Percentiles rank a stretch among this genome's conserved stretches.
These are phyloP conservation scores for Eucalyptus leucophloia DNA, from an alignment of 345 rosid species.

Conservation along the genomic window DNA sequence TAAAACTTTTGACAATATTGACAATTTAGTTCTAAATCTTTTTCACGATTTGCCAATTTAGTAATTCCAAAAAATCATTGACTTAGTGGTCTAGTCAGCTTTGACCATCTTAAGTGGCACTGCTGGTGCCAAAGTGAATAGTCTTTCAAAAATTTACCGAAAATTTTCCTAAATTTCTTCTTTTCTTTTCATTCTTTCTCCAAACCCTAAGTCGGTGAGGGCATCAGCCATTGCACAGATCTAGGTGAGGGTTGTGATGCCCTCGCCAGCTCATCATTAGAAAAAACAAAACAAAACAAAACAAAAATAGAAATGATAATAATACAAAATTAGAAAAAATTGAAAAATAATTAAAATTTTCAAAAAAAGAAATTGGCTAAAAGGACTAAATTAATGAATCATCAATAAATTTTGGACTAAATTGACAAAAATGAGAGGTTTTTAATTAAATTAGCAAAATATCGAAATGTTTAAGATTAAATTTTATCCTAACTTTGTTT, in stretches of 20 bases:
- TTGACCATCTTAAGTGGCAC: accelerated
- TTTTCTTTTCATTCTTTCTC: background rate
- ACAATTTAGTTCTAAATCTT: no score
- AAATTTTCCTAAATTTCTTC: background rate
- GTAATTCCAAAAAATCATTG: accelerated
- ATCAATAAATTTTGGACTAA: accelerated
- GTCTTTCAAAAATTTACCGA: accelerated
- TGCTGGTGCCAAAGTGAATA: accelerated
- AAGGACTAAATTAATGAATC: background rate
- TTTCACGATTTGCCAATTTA: no score
- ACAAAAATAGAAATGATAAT: no score
- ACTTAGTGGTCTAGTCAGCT: background rate
- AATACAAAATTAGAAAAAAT: no score
- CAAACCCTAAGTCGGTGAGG: background rate
- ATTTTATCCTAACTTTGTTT: background rate
- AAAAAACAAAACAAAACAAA: no score
- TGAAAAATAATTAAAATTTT: no score
- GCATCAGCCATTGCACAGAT: no score
- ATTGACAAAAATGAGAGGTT: background rate
- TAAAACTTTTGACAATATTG: no score
- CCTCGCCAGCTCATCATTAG: accelerated
- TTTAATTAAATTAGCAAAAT: background rate
- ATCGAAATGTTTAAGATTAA: background rate
- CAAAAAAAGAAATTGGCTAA: background rate
- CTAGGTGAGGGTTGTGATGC: no score